Evolutionary conservation across 192 early-diverging fungal species (phyloP), one percentile per base, ranked within the genome.

Genomic region (Gigaspora rosea): DNA sequence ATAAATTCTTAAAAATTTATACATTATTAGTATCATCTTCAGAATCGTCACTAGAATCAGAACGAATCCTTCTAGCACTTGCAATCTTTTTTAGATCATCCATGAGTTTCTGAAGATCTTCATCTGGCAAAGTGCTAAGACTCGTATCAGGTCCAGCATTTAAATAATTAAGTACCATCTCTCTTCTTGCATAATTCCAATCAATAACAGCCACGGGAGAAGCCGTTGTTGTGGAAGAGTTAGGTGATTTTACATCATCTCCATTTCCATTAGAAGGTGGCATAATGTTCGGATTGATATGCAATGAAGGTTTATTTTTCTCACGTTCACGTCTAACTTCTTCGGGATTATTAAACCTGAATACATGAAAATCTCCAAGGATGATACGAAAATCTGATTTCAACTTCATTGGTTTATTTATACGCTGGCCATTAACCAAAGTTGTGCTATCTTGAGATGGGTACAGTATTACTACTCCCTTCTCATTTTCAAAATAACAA

Each of bases 341-440:
- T 71, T 88, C 89, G 4, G 95, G 95, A 78, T 96, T 86, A 69
- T 93, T 95, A 71, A 95, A 93, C 12, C 94, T 82, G 75, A 95
- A 96, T 0, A 96, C 91, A 82, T 93, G 94, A 70, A 91, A 85
- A 51, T 89, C 86, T 49, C 93, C 94, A 18, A 96, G 82, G 50
- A 95, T 94, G 47, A 96, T 85, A 57, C 95, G 90, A 76, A 85
- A 92, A 10, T 93, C 94, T 0, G 91, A 92, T 48, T 85, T 82
- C 46, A 96, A 80, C 49, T 78, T 82, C 68, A 82, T 84, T 2
- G 90, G 84, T 66, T 86, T 84, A 10, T 51, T 74, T 32, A 94
- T 92, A 22, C 84, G 88, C 61, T 86, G 85, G 4, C 94, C 94
- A 59, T 96, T 96, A 35, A 96, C 93, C 82, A 94, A 87, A 9